Evolutionary conservation across 2,329 filamentous ascomycete genomes (phyloP).

Genomic region (Verticillium isaacii): DNA sequence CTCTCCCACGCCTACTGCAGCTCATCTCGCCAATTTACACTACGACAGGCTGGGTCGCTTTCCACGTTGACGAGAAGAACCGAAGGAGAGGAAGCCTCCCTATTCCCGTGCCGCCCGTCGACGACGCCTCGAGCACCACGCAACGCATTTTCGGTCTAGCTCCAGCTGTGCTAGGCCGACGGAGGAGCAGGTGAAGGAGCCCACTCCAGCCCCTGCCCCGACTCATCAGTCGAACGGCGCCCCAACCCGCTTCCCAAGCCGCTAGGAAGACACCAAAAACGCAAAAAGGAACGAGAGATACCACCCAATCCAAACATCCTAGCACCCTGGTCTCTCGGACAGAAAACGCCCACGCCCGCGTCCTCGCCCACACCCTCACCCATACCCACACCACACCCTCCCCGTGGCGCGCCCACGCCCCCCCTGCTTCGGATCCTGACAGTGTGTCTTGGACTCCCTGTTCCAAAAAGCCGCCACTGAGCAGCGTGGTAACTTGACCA

Average conservation of each 20-base stretch:
- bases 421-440: conserved; percentile 10
- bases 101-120: not conserved
- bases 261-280: conserved; percentile 1
- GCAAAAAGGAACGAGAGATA: conserved; percentile 1
- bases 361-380: not conserved
- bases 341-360: conserved; percentile 4
- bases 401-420: not conserved
- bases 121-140: not conserved
- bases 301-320: not conserved
- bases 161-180: not conserved
- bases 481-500: conserved; percentile 14
- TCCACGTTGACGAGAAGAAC: not conserved
- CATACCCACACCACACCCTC: conserved; percentile 4
- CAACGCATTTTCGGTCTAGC: not conserved
- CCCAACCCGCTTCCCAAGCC: not conserved
- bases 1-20: conserved; percentile 3
- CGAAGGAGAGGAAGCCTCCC: not conserved
- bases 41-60: not conserved
- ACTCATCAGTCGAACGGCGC: not conserved
- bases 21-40: not conserved
- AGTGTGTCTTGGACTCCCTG: conserved; percentile 9
- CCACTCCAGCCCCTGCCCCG: not conserved
- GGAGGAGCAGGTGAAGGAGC: not conserved
- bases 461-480: conserved; percentile 9
- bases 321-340: conserved; percentile 1